Percentiles rank a stretch among this genome's conserved stretches.
Evolutionary conservation across 1,139 yeast species (phyloP).

Genomic region (Hemisphaericaspora xylofermentans): DNA sequence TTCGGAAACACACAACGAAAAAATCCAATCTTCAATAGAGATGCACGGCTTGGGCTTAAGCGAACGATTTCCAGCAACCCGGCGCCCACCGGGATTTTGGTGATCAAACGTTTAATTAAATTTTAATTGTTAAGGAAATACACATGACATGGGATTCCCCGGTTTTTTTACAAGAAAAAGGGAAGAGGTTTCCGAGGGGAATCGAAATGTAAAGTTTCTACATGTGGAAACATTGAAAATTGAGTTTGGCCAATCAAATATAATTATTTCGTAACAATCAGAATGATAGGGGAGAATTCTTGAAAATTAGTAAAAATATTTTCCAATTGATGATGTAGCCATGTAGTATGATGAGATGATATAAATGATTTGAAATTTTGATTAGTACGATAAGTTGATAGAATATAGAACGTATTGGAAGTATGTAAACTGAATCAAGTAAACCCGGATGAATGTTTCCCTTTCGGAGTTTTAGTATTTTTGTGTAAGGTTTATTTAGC

Average conservation of each 20-base stretch:
- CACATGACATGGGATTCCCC: background rate
- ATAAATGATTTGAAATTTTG: background rate
- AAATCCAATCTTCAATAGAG: slow-evolving; percentile 1
- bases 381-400: background rate
- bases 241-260: too few relatives aligned
- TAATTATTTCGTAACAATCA: too few relatives aligned
- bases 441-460: slow-evolving; percentile 8
- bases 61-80: background rate
- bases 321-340: background rate
- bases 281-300: too few relatives aligned
- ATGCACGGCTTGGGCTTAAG: too few relatives aligned
- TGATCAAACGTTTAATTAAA: too few relatives aligned
- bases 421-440: too few relatives aligned
- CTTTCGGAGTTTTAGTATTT: slow-evolving; percentile 4
- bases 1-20: background rate
- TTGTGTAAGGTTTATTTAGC: background rate
- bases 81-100: background rate
- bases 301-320: too few relatives aligned
- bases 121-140: background rate
- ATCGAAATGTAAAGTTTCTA: too few relatives aligned
- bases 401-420: too few relatives aligned
- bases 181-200: too few relatives aligned
- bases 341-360: background rate
- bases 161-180: background rate
- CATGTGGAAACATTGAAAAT: too few relatives aligned